Percentiles rank a stretch among this genome's conserved stretches.
Conservation (phyloP, 208 protist genomes). For the Acanthamoeba quina region DNA sequence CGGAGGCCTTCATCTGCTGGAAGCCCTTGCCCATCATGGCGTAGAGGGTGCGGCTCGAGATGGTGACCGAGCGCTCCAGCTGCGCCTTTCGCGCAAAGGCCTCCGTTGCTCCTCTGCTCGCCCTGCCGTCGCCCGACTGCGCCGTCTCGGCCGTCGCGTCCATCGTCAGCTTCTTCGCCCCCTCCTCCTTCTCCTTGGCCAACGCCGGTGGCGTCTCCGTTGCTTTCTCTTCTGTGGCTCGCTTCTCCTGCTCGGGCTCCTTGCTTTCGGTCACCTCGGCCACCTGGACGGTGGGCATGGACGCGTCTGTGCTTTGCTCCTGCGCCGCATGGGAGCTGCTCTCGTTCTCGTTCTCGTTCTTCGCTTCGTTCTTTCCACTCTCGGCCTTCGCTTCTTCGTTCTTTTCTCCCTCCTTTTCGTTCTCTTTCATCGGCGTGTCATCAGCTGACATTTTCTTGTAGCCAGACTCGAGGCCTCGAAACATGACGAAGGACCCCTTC, state of each 20-base stretch:
- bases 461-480: constrained; percentile 8
- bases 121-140: neutral
- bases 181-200: neutral
- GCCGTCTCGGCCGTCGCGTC: neutral
- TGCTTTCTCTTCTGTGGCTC: no score
- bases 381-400: neutral
- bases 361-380: neutral
- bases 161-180: neutral
- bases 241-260: no score
- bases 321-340: neutral
- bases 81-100: neutral
- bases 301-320: neutral
- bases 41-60: constrained; percentile 32
- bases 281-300: no score
- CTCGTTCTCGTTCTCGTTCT: neutral
- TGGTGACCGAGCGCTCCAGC: constrained; percentile 29
- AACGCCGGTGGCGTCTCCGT: no score
- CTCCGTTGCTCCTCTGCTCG: neutral
- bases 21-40: constrained; percentile 48
- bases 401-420: neutral
- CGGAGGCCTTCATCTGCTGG: constrained; percentile 1
- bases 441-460: neutral
- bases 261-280: no score
- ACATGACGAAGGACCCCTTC: constrained; percentile 8
- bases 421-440: neutral